These are phyloP conservation scores for Benincasa hispida DNA, from an alignment of 306 rosid genomes.

Conservation along the genomic window DNA sequence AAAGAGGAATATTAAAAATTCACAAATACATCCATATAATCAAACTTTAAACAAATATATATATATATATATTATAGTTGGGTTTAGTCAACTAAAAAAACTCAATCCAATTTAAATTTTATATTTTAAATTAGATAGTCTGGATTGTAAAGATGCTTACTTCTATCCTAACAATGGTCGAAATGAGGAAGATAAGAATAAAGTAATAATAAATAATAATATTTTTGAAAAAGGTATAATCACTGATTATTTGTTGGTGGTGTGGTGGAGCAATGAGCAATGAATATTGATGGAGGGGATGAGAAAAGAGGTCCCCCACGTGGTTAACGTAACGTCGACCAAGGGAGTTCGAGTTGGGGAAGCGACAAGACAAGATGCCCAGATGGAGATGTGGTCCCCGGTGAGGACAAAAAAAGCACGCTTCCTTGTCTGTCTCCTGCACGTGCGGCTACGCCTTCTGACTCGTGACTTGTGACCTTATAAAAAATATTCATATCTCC, in stretches of 20 bases:
- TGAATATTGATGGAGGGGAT: background rate
- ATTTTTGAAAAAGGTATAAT: too few relatives aligned
- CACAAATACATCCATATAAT: too few relatives aligned
- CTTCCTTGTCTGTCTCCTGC: slow-evolving; percentile 11
- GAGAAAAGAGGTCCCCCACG: background rate
- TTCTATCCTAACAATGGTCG: too few relatives aligned
- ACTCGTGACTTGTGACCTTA: background rate
- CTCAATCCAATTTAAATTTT: too few relatives aligned
- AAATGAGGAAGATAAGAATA: too few relatives aligned
- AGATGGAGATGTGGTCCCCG: slow-evolving; percentile 23
- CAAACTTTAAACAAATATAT: too few relatives aligned
- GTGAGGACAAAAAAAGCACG: slow-evolving; percentile 1
- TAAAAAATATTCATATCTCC: background rate
- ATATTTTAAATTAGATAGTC: too few relatives aligned
- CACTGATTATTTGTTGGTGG: background rate
- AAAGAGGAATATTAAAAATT: too few relatives aligned
- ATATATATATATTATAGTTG: too few relatives aligned
- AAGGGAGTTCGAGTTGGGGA: background rate
- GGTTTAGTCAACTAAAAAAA: too few relatives aligned
- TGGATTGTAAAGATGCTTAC: too few relatives aligned
- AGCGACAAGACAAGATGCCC: background rate
- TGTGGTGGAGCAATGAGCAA: background rate
- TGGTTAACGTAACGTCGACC: slow-evolving; percentile 17
- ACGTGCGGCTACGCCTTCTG: slow-evolving; percentile 26
- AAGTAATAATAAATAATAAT: too few relatives aligned